Percentiles rank a stretch among this genome's conserved stretches.
phyloP scores from a whole-genome alignment of 306 rosid species.

The Malus asiatica region DNA sequence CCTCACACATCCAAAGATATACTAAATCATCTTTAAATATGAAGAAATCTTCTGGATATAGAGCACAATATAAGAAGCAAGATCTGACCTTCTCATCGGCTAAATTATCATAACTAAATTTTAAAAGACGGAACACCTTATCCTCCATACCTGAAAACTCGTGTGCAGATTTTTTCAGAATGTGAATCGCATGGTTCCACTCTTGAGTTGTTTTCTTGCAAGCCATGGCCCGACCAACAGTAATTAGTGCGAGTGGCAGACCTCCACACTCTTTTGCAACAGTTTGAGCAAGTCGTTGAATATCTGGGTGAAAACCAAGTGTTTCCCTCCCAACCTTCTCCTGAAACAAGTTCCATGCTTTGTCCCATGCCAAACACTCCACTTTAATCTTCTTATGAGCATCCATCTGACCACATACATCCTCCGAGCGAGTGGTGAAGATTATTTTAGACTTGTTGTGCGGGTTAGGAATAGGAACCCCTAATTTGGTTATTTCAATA shows the following conservation, averaged over 20 bases:
- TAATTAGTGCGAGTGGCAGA: neutral
- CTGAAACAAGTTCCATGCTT: slow-evolving; percentile 13
- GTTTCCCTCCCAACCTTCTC: neutral
- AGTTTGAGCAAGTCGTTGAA: neutral
- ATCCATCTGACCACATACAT: slow-evolving; percentile 25
- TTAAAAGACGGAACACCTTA: neutral
- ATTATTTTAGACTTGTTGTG: neutral
- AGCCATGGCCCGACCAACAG: neutral
- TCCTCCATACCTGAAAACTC: neutral
- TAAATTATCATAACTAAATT: neutral
- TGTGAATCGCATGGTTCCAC: neutral
- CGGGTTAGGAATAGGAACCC: neutral
- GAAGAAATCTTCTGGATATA: neutral
- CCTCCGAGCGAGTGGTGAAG: slow-evolving; percentile 16
- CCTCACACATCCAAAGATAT: neutral
- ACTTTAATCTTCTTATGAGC: slow-evolving; percentile 1
- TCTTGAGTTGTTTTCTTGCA: neutral
- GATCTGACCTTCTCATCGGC: neutral
- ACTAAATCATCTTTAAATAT: no score
- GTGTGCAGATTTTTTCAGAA: neutral
- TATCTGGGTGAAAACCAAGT: neutral
- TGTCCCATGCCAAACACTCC: neutral
- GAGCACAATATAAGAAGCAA: neutral
- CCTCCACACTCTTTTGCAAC: neutral
- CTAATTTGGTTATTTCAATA: neutral